Evolutionary conservation across 192 early-diverging fungal species (phyloP).

Genomic region (Coemansia sp.): DNA sequence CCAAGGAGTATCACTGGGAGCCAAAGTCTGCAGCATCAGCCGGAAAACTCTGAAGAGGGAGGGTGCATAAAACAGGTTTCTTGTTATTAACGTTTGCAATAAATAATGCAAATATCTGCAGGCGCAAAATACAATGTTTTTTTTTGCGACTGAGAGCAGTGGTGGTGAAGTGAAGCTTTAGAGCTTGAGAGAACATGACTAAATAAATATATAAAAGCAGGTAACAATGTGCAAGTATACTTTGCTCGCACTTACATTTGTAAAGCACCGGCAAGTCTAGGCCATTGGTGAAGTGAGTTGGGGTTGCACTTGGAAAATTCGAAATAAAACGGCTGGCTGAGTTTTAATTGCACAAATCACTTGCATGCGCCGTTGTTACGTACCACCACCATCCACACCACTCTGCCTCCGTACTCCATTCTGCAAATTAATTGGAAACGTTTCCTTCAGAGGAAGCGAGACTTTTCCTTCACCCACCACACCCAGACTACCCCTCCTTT

Average conservation of each 20-base stretch:
- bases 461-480: not conserved
- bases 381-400: no score
- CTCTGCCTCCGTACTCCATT: no score
- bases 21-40: constrained; percentile 21
- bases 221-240: not conserved
- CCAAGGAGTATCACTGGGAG: constrained; percentile 52
- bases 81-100: not conserved
- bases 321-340: no score
- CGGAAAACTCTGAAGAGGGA: constrained; percentile 14
- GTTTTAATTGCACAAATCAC: no score
- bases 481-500: not conserved
- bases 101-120: constrained; percentile 1
- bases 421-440: no score
- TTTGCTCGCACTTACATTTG: no score
- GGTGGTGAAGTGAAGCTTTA: not conserved
- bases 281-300: no score
- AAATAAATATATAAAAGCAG: not conserved
- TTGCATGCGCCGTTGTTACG: no score
- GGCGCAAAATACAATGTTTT: not conserved
- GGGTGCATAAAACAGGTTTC: not conserved
- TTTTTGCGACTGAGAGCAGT: not conserved
- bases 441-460: no score
- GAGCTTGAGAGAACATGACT: no score
- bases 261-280: not conserved
- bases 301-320: no score